Evolutionary conservation across 331 rosid genomes (phyloP).

Genomic region (Malus hybrid): DNA sequence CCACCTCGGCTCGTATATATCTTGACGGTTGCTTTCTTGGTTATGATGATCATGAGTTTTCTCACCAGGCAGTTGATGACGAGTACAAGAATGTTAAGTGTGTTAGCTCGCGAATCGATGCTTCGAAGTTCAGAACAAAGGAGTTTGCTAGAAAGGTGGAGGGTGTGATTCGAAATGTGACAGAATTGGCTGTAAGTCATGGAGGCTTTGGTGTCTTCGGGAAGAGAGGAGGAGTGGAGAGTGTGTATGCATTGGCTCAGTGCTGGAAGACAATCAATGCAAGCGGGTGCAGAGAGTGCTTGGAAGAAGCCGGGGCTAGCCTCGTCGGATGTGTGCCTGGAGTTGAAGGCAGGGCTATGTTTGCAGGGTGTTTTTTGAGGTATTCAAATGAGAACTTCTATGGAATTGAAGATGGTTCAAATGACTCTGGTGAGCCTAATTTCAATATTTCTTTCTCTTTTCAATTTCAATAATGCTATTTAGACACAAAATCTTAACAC

Average conservation of each 20-base stretch:
- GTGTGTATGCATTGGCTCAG: conserved; percentile 52
- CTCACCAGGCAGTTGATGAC: conserved; percentile 10
- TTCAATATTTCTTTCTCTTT: neutral
- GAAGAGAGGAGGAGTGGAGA: conserved; percentile 12
- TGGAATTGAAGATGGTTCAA: neutral
- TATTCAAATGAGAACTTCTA: conserved; percentile 45
- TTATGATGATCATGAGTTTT: conserved; percentile 34
- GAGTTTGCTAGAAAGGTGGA: conserved; percentile 2
- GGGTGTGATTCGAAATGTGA: conserved; percentile 20
- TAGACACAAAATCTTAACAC: too few relatives aligned
- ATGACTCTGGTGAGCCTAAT: neutral
- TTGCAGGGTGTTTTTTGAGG: conserved; percentile 49
- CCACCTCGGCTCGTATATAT: conserved; percentile 28
- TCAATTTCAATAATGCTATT: too few relatives aligned
- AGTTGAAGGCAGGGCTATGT: conserved; percentile 34
- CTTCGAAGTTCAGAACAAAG: neutral
- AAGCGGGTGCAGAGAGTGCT: conserved; percentile 26
- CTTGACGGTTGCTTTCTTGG: conserved; percentile 54
- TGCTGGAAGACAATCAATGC: conserved; percentile 38
- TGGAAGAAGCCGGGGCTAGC: conserved; percentile 15
- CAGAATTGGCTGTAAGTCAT: conserved; percentile 1
- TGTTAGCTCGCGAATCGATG: neutral
- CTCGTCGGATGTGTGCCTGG: conserved; percentile 26
- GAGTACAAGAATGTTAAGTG: conserved; percentile 15
- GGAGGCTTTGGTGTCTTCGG: conserved; percentile 22